Base-by-base conservation (phyloP, 1,284 basidiomycete species). In the Blastosporella zonata region DNA sequence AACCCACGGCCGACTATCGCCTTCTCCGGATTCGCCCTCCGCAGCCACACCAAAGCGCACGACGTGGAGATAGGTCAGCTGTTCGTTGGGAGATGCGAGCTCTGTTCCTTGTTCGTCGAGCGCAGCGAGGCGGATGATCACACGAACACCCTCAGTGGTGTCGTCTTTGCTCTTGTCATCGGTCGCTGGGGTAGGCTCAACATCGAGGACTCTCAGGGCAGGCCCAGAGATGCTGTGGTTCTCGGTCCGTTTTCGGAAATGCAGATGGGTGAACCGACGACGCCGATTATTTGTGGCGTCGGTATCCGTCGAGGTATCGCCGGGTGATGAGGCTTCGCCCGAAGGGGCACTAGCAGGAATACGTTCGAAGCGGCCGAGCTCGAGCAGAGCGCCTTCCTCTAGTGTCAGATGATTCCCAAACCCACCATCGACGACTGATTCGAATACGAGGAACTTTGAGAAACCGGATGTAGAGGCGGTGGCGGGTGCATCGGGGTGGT, bases 51-150 rank as follows among this genome's bases (percentile, higher is more conserved):
- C 89, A 51, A 88, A 75, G 29, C 89, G 78, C n/a, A 88, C 81
- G 50, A 95, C 78, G 52, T 92, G 85, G 39, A 95, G 74, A 63
- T 93, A 93, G 0, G 91, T 94, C 21, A 82, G 77, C 67, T 95
- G 92, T 50, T 92, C 87, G 62, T 95, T 95, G 6, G 78, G 74
- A 9, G 79, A 75, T 6, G 77, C 67, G 15, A 92, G 66, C 53
- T 77, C 75, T 54, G 75, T 74, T 50, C 84, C 87, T 33, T 84
- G 75, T 41, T 82, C 81, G 49, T 92, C 88, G 15, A 92, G 68
- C 1, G 90, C 92, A 17, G 82, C 82, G 23, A 94, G 73, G 22
- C 79, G 74, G 58, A 94, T 93, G 15, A 81, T 77, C 5, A 91
- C 76, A 53, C 81, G 79, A 37, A 93, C 84, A 6, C 89, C 90